A percentile compares a stretch with the other conserved stretches of the same genome.
Evolutionary conservation across 495 filamentous ascomycete genomes (phyloP).

Genomic region (Talaromyces proteolyticus): DNA sequence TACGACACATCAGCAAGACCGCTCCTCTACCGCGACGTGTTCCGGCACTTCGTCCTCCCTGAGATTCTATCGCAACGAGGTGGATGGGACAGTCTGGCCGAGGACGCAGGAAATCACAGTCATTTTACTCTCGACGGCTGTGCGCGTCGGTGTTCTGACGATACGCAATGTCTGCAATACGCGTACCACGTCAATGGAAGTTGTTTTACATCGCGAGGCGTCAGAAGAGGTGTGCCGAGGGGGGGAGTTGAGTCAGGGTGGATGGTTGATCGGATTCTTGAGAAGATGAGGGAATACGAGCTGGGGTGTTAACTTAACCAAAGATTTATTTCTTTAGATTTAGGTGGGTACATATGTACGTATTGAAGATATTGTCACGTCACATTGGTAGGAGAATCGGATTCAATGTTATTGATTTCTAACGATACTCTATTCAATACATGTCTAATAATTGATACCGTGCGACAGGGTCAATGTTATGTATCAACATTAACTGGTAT

Average conservation of each 20-base stretch:
- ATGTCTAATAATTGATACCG: no score
- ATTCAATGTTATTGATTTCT: no score
- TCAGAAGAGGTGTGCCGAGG: slow-evolving; percentile 22
- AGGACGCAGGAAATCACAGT: slow-evolving; percentile 13
- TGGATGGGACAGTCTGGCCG: slow-evolving; percentile 26
- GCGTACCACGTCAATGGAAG: neutral
- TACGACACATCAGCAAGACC: neutral
- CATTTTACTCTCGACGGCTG: slow-evolving; percentile 23
- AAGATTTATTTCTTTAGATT: no score
- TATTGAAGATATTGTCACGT: no score
- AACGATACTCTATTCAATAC: no score
- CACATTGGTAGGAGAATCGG: no score
- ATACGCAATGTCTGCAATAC: slow-evolving; percentile 35
- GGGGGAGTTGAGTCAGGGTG: slow-evolving; percentile 25
- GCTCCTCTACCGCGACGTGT: slow-evolving; percentile 28
- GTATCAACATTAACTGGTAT: no score
- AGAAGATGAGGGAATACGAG: neutral
- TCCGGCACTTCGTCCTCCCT: slow-evolving; percentile 20
- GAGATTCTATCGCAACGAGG: slow-evolving; percentile 10
- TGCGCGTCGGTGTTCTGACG: slow-evolving; percentile 26
- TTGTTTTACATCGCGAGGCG: slow-evolving; percentile 26
- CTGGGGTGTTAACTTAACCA: neutral
- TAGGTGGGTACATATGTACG: no score
- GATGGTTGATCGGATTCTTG: slow-evolving; percentile 21
- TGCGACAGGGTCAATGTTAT: no score